A percentile compares a stretch with the other conserved stretches of the same genome.
Evolutionary conservation across 2,329 filamentous ascomycete species (phyloP).

Genomic region (Fusarium xyrophilum): DNA sequence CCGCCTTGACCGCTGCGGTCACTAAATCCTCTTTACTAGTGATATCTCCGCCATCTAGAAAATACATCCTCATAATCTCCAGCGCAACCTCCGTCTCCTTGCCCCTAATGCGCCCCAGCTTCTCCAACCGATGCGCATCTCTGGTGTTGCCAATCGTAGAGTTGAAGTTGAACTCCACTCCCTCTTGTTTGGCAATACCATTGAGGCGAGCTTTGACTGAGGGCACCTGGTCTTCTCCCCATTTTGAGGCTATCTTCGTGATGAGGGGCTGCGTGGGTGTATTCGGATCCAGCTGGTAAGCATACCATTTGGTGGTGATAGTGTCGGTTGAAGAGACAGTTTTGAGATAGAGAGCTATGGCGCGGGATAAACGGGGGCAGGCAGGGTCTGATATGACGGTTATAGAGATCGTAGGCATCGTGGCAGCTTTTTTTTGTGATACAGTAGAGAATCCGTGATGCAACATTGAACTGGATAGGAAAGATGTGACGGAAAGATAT

Average conservation of each 20-base stretch:
- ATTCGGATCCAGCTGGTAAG: conserved; percentile 80
- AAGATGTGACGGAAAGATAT: not conserved
- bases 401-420: conserved; percentile 78
- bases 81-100: conserved; percentile 67
- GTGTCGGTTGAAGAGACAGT: conserved; percentile 69
- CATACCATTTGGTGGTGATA: conserved; percentile 76
- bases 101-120: conserved; percentile 63
- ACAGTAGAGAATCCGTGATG: not conserved
- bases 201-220: conserved; percentile 65
- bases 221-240: conserved; percentile 67
- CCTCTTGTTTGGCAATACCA: conserved; percentile 66
- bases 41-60: conserved; percentile 70
- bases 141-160: conserved; percentile 54
- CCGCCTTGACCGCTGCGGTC: conserved; percentile 60
- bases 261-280: conserved; percentile 57
- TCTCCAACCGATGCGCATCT: conserved; percentile 64
- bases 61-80: conserved; percentile 70
- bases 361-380: conserved; percentile 77
- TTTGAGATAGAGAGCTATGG: conserved; percentile 71
- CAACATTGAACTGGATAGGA: not conserved
- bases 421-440: conserved; percentile 7
- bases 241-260: conserved; percentile 66
- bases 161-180: conserved; percentile 74
- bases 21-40: conserved; percentile 62
- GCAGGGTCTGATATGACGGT: conserved; percentile 82